Conservation (phyloP, 176 grass and related monocot genomes). For the Lolium multiflorum region DNA sequence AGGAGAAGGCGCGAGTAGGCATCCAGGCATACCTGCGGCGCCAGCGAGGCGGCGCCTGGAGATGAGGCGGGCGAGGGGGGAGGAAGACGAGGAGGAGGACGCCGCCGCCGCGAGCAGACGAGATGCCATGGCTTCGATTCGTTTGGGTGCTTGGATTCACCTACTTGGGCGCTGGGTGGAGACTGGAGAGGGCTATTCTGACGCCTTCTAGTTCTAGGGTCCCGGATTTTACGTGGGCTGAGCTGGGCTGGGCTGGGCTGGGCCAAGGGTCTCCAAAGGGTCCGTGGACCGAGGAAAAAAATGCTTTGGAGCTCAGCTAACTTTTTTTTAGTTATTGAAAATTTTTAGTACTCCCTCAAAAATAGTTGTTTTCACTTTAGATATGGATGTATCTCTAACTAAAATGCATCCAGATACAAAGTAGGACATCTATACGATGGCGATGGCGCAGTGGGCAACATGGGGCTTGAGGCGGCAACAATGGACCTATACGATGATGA, state of each 20-base stretch:
- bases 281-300: too few species aligned
- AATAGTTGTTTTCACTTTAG: too few species aligned
- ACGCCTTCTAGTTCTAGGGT: neutral
- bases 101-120: slow-evolving; percentile 59
- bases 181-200: neutral
- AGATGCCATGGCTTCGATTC: slow-evolving; percentile 48
- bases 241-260: neutral
- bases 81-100: slow-evolving; percentile 29
- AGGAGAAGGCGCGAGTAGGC: neutral
- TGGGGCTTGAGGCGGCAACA: too few species aligned
- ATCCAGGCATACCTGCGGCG: slow-evolving; percentile 39
- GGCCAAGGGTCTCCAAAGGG: neutral
- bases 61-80: slow-evolving; percentile 46
- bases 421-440: too few species aligned
- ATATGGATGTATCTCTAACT: too few species aligned
- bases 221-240: neutral
- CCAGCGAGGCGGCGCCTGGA: slow-evolving; percentile 52
- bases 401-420: too few species aligned
- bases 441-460: too few species aligned
- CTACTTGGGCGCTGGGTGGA: neutral
- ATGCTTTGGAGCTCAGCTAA: too few species aligned
- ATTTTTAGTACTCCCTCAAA: too few species aligned
- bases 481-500: too few species aligned
- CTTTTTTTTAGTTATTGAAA: too few species aligned
- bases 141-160: slow-evolving; percentile 2